Evolutionary conservation across 2,329 filamentous ascomycete species (phyloP).

Genomic region (Didymella keratinophila): DNA sequence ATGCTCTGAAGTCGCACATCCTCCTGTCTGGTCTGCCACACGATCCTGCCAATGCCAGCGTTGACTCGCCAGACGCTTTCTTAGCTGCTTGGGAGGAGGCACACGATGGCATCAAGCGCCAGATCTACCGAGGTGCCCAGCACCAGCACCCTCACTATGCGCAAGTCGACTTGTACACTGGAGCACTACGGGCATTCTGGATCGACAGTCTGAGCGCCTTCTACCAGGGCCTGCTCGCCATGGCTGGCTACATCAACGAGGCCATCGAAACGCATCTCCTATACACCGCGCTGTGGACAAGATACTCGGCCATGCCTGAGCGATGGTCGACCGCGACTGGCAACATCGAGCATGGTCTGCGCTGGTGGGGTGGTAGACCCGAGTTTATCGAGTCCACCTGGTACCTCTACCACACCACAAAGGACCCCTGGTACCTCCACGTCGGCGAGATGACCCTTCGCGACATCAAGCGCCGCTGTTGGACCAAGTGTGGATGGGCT

Average conservation of each 20-base stretch:
- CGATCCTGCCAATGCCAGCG: slow-evolving; percentile 61
- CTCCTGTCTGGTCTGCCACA: slow-evolving; percentile 75
- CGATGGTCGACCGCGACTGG: slow-evolving; percentile 88
- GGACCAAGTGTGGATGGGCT: slow-evolving; percentile 91
- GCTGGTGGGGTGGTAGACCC: slow-evolving; percentile 94
- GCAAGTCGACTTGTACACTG: slow-evolving; percentile 86
- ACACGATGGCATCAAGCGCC: slow-evolving; percentile 85
- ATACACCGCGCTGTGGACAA: slow-evolving; percentile 92
- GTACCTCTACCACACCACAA: slow-evolving; percentile 91
- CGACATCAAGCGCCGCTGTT: slow-evolving; percentile 88
- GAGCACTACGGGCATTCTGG: slow-evolving; percentile 89
- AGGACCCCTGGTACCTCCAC: slow-evolving; percentile 95
- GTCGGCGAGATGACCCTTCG: slow-evolving; percentile 93
- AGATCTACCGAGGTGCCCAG: slow-evolving; percentile 79
- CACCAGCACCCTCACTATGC: slow-evolving; percentile 91
- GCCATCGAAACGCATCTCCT: slow-evolving; percentile 89
- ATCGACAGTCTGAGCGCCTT: slow-evolving; percentile 96
- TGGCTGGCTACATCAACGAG: slow-evolving; percentile 90
- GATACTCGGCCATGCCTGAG: slow-evolving; percentile 92
- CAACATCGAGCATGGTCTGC: slow-evolving; percentile 82
- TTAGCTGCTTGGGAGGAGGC: slow-evolving; percentile 84
- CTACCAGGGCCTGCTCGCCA: slow-evolving; percentile 85
- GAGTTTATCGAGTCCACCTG: slow-evolving; percentile 98
- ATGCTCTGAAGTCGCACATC: slow-evolving; percentile 93
- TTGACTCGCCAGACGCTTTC: slow-evolving; percentile 77